Base-by-base conservation (phyloP, 2,329 filamentous ascomycete genomes). In the Spiromastix sp. region DNA sequence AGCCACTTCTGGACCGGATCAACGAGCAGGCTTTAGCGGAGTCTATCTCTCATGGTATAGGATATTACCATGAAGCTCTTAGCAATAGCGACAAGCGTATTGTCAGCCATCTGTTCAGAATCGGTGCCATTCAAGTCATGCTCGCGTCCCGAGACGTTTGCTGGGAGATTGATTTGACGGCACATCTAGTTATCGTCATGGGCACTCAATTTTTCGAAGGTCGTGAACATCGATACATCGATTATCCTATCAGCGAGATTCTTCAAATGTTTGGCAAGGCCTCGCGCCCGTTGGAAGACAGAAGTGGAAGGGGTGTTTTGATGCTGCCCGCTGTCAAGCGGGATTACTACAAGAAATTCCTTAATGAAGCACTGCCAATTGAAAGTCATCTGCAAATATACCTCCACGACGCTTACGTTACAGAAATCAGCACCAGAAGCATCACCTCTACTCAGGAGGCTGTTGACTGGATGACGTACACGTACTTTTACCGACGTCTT, bases 181-280 rank as follows among this genome's bases (percentile, higher is more conserved):
- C 89, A 3, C 87, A 96, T 55, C 69, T 98, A 10, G 87, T 96
- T 10, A 74, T 98, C 31, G 79, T 98, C 20, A 96, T 98, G 87
- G 87, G 87, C 11, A 98, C 93, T 1, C 91, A 98, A 53, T 95
- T 87, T 62, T 98, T 89, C 46, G 91, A 98, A 51, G 91, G 91
- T 5, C 80, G 86, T 33, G 89, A 98, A 60, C 93, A 98, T 58
- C 81, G 93, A 42, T 98, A 98, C 57, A 79, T 96, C 35, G 91
- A 98, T 60, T 98, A 98, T 51, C 82, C 86, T 3, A 76, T 96
- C 45, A 89, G 82, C 51, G 91, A 98, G 54, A 77, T 98, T 11
- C 66, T 98, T 37, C 91, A 98, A 54, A 98, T 98, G 89, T 94
- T 96, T 49, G 91, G 91, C 48, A 93, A 91, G 60, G 84, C 91